phyloP scores from a whole-genome alignment of 2,329 filamentous ascomycete genomes.

The Fusarium mundagurra region DNA sequence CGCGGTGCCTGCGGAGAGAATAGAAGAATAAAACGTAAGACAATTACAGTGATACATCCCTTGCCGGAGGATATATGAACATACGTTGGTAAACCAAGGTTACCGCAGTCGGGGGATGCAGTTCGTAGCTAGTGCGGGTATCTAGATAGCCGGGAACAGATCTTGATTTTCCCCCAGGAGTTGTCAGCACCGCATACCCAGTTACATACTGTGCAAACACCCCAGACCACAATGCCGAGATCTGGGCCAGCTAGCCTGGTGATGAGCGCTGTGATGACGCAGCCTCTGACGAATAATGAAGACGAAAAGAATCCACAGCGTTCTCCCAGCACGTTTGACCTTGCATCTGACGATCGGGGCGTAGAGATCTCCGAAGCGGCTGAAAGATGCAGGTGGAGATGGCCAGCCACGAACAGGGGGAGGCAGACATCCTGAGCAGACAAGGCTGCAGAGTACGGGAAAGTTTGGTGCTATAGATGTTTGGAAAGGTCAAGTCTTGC shows the following conservation, averaged over 20 bases:
- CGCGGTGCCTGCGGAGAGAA: neutral
- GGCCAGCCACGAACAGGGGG: neutral
- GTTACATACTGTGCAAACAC: neutral
- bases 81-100: accelerated
- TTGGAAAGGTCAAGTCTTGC: too few relatives aligned
- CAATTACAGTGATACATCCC: accelerated
- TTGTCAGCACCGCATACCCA: neutral
- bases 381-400: neutral
- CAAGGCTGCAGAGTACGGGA: neutral
- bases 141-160: neutral
- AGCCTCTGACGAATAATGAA: neutral
- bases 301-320: neutral
- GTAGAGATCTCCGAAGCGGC: neutral
- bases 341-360: neutral
- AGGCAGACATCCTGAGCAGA: neutral
- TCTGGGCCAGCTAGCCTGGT: neutral
- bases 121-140: neutral
- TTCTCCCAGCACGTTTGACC: neutral
- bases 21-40: neutral
- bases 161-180: neutral
- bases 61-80: accelerated
- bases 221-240: neutral
- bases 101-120: accelerated
- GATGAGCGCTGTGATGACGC: neutral
- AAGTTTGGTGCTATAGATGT: too few relatives aligned